Evolutionary conservation across 352 stramenopile genomes (phyloP).

Genomic region (Phytophthora ramorum): DNA sequence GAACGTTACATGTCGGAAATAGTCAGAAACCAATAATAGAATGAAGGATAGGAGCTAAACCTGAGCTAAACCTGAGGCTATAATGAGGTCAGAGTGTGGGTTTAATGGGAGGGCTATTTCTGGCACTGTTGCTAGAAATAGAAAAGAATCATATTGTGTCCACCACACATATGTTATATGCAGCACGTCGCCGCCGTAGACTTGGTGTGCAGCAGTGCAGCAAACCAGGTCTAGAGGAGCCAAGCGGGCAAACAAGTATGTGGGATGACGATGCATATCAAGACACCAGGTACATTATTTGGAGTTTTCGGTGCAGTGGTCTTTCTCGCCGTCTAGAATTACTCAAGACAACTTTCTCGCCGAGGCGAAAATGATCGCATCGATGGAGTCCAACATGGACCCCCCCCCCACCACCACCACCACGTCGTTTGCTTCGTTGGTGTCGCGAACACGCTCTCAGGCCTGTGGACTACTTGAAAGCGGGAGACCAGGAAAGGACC

Average conservation of each 20-base stretch:
- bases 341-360: constrained; percentile 26
- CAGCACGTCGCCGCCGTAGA: not conserved
- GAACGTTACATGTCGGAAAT: not conserved
- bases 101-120: constrained; percentile 10
- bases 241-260: no score
- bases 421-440: constrained; percentile 60
- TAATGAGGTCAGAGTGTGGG: not conserved
- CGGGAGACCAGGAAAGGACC: constrained; percentile 17
- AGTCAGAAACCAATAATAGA: not conserved
- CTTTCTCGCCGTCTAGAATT: constrained; percentile 49
- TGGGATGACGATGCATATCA: no score
- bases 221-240: no score
- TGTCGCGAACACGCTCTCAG: constrained; percentile 46
- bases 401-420: constrained; percentile 18
- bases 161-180: not conserved
- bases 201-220: no score
- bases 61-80: constrained; percentile 5
- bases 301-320: not conserved
- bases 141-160: constrained; percentile 2
- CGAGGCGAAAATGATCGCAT: constrained; percentile 53
- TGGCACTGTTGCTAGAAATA: constrained; percentile 23
- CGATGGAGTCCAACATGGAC: constrained; percentile 29
- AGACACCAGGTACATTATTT: not conserved
- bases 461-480: constrained; percentile 48
- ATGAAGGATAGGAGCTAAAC: not conserved